phyloP scores from a whole-genome alignment of 2,329 filamentous ascomycete species.

The Cercospora citrullina region DNA sequence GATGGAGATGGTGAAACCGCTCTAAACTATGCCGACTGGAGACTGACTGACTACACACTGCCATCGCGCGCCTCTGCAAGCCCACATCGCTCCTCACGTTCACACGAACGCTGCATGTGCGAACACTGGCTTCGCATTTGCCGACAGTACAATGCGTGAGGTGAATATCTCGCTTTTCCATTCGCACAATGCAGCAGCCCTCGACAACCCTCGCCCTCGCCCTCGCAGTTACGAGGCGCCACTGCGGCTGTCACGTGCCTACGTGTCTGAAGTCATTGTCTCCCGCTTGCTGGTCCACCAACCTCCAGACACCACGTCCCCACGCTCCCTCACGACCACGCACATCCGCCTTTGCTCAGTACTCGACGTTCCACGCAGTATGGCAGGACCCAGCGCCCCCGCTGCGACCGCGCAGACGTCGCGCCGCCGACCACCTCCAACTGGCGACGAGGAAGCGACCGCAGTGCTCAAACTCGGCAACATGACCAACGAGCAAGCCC shows the following conservation, averaged over 20 bases:
- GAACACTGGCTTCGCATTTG: not conserved
- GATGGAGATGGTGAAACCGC: constrained; percentile 8
- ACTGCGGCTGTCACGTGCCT: not conserved
- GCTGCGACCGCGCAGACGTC: constrained; percentile 33
- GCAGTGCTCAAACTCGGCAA: constrained; percentile 83
- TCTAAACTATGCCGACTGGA: not conserved
- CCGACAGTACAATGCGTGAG: not conserved
- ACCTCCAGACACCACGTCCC: not conserved
- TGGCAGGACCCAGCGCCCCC: constrained; percentile 32
- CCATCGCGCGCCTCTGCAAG: not conserved
- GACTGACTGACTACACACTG: constrained; percentile 3
- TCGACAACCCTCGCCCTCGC: not conserved
- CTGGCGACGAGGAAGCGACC: constrained; percentile 85
- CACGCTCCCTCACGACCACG: not conserved
- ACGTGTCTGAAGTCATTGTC: not conserved
- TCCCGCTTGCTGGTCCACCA: not conserved
- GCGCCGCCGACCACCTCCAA: constrained; percentile 66
- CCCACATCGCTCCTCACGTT: constrained; percentile 2
- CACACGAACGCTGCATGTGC: not conserved
- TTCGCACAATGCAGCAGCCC: not conserved
- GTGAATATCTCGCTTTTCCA: not conserved
- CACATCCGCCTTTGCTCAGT: not conserved
- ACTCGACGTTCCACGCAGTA: constrained; percentile 7
- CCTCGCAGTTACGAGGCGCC: not conserved
- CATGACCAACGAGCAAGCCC: constrained; percentile 85